These are phyloP conservation scores for Lecanicillium sp. DNA, from an alignment of 2,329 filamentous ascomycete genomes.

Conservation along the genomic window DNA sequence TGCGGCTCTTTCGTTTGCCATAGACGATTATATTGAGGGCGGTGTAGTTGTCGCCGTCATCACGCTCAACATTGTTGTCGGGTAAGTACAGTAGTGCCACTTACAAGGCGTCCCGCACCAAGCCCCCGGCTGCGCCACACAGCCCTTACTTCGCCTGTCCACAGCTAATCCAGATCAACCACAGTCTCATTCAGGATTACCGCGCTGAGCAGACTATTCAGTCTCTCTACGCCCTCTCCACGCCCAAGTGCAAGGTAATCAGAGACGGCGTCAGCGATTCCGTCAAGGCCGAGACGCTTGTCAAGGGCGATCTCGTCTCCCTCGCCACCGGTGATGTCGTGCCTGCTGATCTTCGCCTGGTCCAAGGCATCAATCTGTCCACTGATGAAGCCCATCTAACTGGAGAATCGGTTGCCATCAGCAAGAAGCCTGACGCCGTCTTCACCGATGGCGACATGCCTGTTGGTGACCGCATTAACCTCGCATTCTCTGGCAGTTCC, in stretches of 20 bases:
- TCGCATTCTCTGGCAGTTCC: slow-evolving; percentile 65
- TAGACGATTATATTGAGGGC: slow-evolving; percentile 56
- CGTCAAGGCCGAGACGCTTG: slow-evolving; percentile 49
- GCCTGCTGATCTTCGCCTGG: slow-evolving; percentile 58
- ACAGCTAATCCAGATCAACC: neutral
- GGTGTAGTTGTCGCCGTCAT: slow-evolving; percentile 58
- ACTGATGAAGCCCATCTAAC: slow-evolving; percentile 71
- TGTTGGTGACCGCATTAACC: slow-evolving; percentile 62
- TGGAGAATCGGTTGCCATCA: slow-evolving; percentile 63
- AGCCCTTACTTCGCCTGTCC: no score
- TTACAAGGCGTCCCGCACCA: neutral
- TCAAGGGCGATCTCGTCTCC: slow-evolving; percentile 58
- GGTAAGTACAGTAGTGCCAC: slow-evolving; percentile 37
- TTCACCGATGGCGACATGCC: slow-evolving; percentile 47
- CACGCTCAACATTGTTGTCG: slow-evolving; percentile 59
- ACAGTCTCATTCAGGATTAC: slow-evolving; percentile 51
- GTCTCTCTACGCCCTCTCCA: slow-evolving; percentile 49
- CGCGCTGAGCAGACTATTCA: slow-evolving; percentile 56
- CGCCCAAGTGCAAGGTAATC: slow-evolving; percentile 52
- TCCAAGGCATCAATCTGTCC: slow-evolving; percentile 64
- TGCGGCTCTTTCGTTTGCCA: slow-evolving; percentile 62
- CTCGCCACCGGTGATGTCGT: slow-evolving; percentile 60
- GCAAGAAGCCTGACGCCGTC: slow-evolving; percentile 52
- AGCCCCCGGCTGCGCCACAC: no score
- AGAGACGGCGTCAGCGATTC: slow-evolving; percentile 43